Conservation (phyloP, 129 eudicot species). For the Flaveria linearis region DNA sequence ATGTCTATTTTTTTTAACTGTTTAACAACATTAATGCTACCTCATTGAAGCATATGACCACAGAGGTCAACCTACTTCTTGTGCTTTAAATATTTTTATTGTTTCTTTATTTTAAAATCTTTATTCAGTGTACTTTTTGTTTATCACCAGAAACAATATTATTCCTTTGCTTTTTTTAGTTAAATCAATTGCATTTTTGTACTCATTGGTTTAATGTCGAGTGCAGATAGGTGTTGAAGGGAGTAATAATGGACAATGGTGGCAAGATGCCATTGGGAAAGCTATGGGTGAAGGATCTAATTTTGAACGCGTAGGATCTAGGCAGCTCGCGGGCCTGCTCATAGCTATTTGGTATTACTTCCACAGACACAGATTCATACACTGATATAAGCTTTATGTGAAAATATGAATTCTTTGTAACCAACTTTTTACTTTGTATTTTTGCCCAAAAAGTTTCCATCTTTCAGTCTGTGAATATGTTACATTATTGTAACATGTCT, state of each 20-base stretch:
- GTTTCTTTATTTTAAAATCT: too few species aligned
- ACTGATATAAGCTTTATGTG: conserved; percentile 12
- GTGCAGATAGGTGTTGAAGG: conserved; percentile 99
- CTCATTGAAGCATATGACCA: too few species aligned
- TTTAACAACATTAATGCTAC: neutral
- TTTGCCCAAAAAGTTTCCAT: conserved; percentile 10
- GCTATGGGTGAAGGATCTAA: conserved; percentile 78
- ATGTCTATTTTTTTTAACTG: neutral
- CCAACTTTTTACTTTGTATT: neutral
- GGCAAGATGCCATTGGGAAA: conserved; percentile 97
- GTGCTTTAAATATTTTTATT: too few species aligned
- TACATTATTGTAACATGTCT: conserved; percentile 18
- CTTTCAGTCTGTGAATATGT: conserved; percentile 13
- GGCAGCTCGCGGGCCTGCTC: conserved; percentile 90
- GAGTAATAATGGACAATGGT: conserved; percentile 86
- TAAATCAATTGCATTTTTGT: conserved; percentile 3
- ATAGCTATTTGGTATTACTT: conserved; percentile 78
- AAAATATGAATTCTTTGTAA: neutral
- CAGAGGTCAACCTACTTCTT: too few species aligned
- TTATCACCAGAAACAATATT: neutral
- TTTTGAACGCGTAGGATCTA: conserved; percentile 91
- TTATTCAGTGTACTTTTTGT: neutral
- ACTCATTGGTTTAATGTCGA: conserved; percentile 26
- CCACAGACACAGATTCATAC: conserved; percentile 8
- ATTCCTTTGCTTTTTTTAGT: neutral